These are phyloP conservation scores for Ramalina peruviana DNA, from an alignment of 495 filamentous ascomycete genomes.

Conservation along the genomic window DNA sequence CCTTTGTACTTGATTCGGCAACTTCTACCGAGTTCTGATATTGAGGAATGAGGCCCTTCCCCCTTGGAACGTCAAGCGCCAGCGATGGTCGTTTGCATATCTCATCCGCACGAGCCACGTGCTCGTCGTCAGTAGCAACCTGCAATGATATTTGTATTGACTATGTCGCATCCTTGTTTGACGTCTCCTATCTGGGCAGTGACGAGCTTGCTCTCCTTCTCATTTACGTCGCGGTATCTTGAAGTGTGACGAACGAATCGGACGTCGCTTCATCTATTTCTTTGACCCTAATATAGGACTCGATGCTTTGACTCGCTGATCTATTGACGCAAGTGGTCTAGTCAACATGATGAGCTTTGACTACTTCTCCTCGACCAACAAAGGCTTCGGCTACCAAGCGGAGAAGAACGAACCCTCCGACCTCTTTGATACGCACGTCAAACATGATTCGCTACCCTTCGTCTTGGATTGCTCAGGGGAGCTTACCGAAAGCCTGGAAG, in stretches of 20 bases:
- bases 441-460: constrained; percentile 29
- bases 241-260: not conserved
- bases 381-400: constrained; percentile 31
- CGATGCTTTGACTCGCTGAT: not conserved
- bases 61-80: not conserved
- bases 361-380: constrained; percentile 18
- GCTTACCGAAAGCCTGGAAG: constrained; percentile 21
- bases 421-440: constrained; percentile 39
- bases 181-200: not conserved
- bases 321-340: constrained; percentile 16
- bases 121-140: not conserved
- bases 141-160: not conserved
- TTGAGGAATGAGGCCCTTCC: not conserved
- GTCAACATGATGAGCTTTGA: constrained; percentile 12
- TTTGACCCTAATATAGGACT: not conserved
- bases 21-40: not conserved
- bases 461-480: constrained; percentile 15
- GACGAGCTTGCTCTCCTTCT: not conserved
- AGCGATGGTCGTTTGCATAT: not conserved
- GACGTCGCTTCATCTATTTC: not conserved
- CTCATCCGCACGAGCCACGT: not conserved
- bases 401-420: constrained; percentile 39
- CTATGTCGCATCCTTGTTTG: not conserved
- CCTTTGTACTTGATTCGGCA: no score
- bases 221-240: not conserved